Evolutionary conservation across 257 asterid species (phyloP).

Genomic region (Striga asiatica): DNA sequence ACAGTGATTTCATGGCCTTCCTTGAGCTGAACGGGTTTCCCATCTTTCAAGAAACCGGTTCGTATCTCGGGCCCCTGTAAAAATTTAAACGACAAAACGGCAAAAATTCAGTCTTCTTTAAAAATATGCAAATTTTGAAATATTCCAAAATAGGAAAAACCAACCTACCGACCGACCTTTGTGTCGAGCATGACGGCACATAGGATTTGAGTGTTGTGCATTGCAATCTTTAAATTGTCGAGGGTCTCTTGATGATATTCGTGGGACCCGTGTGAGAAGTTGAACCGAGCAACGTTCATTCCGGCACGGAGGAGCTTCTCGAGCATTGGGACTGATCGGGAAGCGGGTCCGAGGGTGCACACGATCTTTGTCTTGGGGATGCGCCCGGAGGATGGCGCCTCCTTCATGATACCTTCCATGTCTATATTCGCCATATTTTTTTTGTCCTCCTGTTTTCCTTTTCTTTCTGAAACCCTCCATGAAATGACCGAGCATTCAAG

Average conservation of each 20-base stretch:
- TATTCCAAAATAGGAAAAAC: neutral
- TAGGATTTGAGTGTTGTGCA: conserved; percentile 55
- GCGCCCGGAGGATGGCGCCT: conserved; percentile 33
- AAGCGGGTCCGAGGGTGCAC: conserved; percentile 81
- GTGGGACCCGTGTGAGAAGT: conserved; percentile 83
- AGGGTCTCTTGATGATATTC: conserved; percentile 77
- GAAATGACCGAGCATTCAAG: too few species aligned
- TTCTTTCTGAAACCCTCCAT: too few species aligned
- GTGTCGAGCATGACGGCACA: conserved; percentile 90
- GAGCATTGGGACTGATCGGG: conserved; percentile 58
- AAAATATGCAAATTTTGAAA: neutral
- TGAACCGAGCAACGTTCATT: conserved; percentile 85
- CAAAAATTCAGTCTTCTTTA: neutral
- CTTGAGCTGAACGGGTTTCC: conserved; percentile 60
- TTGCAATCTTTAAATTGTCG: conserved; percentile 51
- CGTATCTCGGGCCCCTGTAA: conserved; percentile 89
- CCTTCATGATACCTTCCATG: conserved; percentile 54
- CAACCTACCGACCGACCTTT: conserved; percentile 26
- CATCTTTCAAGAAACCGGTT: conserved; percentile 70
- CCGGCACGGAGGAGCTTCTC: conserved; percentile 85
- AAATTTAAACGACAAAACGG: neutral
- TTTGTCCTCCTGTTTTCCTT: too few species aligned
- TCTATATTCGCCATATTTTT: conserved; percentile 49
- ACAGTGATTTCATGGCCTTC: conserved; percentile 62
- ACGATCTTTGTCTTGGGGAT: conserved; percentile 78